These are phyloP conservation scores for Gossypium turneri DNA, from an alignment of 345 rosid genomes.

Conservation along the genomic window DNA sequence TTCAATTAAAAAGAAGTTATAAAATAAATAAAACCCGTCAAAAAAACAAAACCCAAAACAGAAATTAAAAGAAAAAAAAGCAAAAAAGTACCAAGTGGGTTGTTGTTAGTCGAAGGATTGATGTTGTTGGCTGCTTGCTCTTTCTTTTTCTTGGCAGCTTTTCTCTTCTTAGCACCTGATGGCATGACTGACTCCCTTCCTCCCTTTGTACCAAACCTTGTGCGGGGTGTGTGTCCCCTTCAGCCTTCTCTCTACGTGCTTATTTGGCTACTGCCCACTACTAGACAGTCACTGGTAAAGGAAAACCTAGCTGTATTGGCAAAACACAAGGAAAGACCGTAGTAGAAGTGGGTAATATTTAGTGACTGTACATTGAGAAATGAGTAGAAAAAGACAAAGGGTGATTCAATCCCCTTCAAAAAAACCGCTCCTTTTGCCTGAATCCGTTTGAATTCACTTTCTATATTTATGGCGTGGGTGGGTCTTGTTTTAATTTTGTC, in stretches of 20 bases:
- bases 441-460: not conserved
- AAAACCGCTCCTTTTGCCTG: not conserved
- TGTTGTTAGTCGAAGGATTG: constrained; percentile 23
- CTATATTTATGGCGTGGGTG: not conserved
- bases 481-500: not conserved
- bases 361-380: not conserved
- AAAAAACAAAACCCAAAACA: not conserved
- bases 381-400: not conserved
- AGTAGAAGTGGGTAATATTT: not conserved
- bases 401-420: not conserved
- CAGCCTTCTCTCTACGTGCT: not conserved
- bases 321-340: not conserved
- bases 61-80: not conserved
- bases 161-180: constrained; percentile 79
- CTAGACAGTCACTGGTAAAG: not conserved
- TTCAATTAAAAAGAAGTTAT: constrained; percentile 15
- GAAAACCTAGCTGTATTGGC: constrained; percentile 8
- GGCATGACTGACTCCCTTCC: constrained; percentile 56
- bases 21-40: not conserved
- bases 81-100: constrained; percentile 35
- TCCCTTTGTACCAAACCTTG: not conserved
- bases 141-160: constrained; percentile 89
- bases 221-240: not conserved
- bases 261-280: not conserved
- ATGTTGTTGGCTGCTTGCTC: constrained; percentile 37